A percentile compares a stretch with the other conserved stretches of the same genome.
Evolutionary conservation across 148 eudicot species (phyloP).

Genomic region (Polygonum maritimum): DNA sequence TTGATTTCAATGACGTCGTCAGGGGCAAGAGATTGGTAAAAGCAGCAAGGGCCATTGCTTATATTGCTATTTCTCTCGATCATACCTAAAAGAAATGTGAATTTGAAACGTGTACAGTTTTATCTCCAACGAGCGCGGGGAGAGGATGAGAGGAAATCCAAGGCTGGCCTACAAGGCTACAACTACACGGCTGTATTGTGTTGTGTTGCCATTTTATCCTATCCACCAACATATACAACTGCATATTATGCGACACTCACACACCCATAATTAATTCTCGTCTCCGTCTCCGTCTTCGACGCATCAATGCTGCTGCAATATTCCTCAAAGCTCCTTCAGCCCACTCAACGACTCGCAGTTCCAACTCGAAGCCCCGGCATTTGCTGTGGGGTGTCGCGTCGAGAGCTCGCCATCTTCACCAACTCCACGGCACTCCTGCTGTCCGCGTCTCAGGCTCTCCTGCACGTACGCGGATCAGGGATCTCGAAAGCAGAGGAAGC

Average conservation of each 20-base stretch:
- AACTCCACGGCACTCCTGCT: constrained; percentile 42
- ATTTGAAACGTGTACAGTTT: too few relatives aligned
- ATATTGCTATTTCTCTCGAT: too few relatives aligned
- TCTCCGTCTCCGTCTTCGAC: too few relatives aligned
- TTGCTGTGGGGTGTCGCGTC: constrained; percentile 34
- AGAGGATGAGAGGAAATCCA: too few relatives aligned
- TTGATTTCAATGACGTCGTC: too few relatives aligned
- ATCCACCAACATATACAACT: too few relatives aligned
- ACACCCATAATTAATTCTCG: neutral
- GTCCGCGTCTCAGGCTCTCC: constrained; percentile 34
- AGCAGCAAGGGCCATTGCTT: neutral
- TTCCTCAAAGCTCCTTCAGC: constrained; percentile 27
- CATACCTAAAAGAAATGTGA: too few relatives aligned
- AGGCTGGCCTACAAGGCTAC: too few relatives aligned
- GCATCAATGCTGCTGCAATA: constrained; percentile 32
- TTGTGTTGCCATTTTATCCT: too few relatives aligned
- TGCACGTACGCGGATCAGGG: neutral
- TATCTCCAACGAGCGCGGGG: too few relatives aligned
- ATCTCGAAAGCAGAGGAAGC: constrained; percentile 22
- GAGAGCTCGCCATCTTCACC: constrained; percentile 45
- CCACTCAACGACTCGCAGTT: constrained; percentile 14
- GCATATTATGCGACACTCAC: neutral
- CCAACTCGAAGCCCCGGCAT: constrained; percentile 16
- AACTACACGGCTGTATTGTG: too few relatives aligned
- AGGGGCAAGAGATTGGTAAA: too few relatives aligned